Evolutionary conservation across 2,329 filamentous ascomycete genomes (phyloP).

Genomic region (Xylaria sp.): DNA sequence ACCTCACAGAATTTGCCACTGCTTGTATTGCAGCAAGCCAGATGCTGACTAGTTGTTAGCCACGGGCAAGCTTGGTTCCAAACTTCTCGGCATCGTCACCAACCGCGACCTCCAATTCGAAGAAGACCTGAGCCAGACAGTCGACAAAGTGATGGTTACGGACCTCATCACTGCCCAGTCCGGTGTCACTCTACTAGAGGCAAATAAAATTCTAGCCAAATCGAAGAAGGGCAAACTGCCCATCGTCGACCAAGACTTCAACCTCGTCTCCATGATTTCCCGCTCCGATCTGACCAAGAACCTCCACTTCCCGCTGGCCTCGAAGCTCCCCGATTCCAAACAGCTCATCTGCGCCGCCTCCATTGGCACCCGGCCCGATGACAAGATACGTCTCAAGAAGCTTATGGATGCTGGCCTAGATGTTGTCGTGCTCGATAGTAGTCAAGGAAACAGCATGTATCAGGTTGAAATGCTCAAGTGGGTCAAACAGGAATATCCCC

Average conservation of each 20-base stretch:
- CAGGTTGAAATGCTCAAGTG: slow-evolving; percentile 99
- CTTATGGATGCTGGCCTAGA: slow-evolving; percentile 95
- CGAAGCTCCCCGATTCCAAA: slow-evolving; percentile 96
- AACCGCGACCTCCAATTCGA: slow-evolving; percentile 99
- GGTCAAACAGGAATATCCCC: slow-evolving; percentile 87
- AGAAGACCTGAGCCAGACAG: slow-evolving; percentile 74
- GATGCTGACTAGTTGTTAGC: slow-evolving; percentile 69
- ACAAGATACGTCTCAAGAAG: slow-evolving; percentile 85
- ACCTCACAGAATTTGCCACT: slow-evolving; percentile 5
- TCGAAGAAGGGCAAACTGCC: slow-evolving; percentile 99
- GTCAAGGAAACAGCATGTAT: slow-evolving; percentile 98
- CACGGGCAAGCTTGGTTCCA: slow-evolving; percentile 90
- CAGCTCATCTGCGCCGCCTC: slow-evolving; percentile 96
- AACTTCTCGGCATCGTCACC: slow-evolving; percentile 96
- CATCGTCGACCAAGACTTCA: slow-evolving; percentile 84
- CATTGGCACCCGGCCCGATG: slow-evolving; percentile 93
- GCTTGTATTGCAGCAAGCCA: slow-evolving; percentile 32
- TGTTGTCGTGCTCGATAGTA: slow-evolving; percentile 94
- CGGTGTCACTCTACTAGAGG: slow-evolving; percentile 86
- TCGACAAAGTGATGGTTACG: slow-evolving; percentile 93
- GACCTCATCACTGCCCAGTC: slow-evolving; percentile 88
- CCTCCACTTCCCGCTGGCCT: slow-evolving; percentile 93
- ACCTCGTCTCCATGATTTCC: slow-evolving; percentile 91
- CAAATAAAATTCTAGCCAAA: slow-evolving; percentile 90
- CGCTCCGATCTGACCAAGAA: slow-evolving; percentile 99